Evolutionary conservation across 352 stramenopile genomes (phyloP), one percentile per base, ranked within the genome.

Genomic region (Thraustochytrium striatum): DNA sequence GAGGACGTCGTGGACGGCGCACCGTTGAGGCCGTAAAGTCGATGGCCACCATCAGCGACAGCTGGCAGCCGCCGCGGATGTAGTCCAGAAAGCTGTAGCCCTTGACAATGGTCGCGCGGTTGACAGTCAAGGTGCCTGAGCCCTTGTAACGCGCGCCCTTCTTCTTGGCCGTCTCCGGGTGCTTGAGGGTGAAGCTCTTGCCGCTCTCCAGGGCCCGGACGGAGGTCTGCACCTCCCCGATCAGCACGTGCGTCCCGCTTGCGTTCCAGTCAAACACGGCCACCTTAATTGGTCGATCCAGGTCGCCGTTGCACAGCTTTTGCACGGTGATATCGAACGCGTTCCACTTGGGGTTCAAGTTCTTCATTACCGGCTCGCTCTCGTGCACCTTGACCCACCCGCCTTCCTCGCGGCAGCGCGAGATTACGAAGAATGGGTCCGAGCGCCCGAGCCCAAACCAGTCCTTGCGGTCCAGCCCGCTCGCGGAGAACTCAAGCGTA

Each of bases 11-110:
- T 83, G 38, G 82, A 87, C 0, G 87, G 78, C 28, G 80, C 72
- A 5, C 88, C 87, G 82, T 94, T 94, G 82, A 88, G 30, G 83
- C 87, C 21, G 89, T 93, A 75, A 91, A 92, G 75, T 94, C 89
- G 81, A 94, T 90, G 2, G 87, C 89, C 25, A 93, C 86, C 35
- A 87, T 86, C n/a, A 93, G 83, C 72, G 84, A 86, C 78, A 98
- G 91, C 85, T 98, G 91, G 39, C 55, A 80, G 2, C 70, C 70
- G 19, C 55, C 55, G 39, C 58, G 55, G 33, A 80, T 72, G 70
- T 72, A 80, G 38, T 80, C 70, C 19, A 80, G 55, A 33, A 80
- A 75, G 36, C 38, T 61, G 47, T 65, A 80, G 3, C 65, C 41
- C 65, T 75, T 75, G 28, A 61, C 21, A 32, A 75, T 61, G 21